Evolutionary conservation across 768 basidiomycete genomes (phyloP).

Genomic region (Boletus reticulatus): DNA sequence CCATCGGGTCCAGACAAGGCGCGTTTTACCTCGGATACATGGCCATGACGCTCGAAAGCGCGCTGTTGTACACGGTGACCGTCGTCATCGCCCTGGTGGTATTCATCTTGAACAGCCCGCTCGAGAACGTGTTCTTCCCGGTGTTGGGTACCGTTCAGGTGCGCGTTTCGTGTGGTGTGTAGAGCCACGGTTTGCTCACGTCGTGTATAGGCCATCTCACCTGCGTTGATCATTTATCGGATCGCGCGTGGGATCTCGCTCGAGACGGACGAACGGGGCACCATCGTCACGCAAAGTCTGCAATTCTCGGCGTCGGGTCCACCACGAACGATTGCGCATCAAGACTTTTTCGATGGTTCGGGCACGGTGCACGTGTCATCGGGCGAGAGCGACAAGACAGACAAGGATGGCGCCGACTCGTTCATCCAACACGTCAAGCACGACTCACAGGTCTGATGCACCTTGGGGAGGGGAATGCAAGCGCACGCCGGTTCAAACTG

Average conservation of each 20-base stretch:
- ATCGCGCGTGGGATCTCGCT: slow-evolving; percentile 21
- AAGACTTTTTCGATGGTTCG: slow-evolving; percentile 2
- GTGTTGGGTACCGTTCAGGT: slow-evolving; percentile 23
- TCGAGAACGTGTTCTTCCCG: slow-evolving; percentile 23
- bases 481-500: not conserved
- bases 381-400: slow-evolving; percentile 1
- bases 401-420: slow-evolving; percentile 4
- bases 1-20: slow-evolving; percentile 12
- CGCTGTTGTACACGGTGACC: slow-evolving; percentile 14
- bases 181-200: not conserved
- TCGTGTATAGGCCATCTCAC: slow-evolving; percentile 13
- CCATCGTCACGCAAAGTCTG: not conserved
- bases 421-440: slow-evolving; percentile 13
- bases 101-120: slow-evolving; percentile 21
- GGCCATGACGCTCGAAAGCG: slow-evolving; percentile 27
- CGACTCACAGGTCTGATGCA: not conserved
- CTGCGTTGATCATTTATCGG: slow-evolving; percentile 20
- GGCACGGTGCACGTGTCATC: slow-evolving; percentile 6
- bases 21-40: slow-evolving; percentile 23
- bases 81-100: slow-evolving; percentile 9
- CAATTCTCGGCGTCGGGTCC: slow-evolving; percentile 6
- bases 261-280: slow-evolving; percentile 12
- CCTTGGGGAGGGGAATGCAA: not conserved
- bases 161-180: not conserved
- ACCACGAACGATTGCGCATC: not conserved